These are phyloP conservation scores for Shiraia sp. DNA, from an alignment of 2,329 filamentous ascomycete species.

Conservation along the genomic window DNA sequence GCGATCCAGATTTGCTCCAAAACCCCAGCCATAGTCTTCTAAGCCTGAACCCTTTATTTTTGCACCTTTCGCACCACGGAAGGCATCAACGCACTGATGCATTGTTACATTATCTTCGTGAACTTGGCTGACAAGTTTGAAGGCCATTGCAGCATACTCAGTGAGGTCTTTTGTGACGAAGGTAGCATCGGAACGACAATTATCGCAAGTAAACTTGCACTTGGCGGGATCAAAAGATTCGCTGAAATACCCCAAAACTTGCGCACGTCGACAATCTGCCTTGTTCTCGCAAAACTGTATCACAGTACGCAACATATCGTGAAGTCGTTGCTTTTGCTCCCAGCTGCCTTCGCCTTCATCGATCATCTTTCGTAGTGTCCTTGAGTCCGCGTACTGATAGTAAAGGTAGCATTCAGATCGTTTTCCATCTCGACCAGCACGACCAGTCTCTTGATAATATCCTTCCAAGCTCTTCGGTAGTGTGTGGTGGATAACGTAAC, in stretches of 20 bases:
- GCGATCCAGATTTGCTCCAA: slow-evolving; percentile 70
- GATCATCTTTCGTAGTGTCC: slow-evolving; percentile 77
- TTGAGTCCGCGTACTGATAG: slow-evolving; percentile 79
- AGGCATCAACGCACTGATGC: slow-evolving; percentile 80
- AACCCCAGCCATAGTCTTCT: slow-evolving; percentile 62
- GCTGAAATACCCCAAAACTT: slow-evolving; percentile 92
- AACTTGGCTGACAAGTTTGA: slow-evolving; percentile 67
- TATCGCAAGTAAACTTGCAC: slow-evolving; percentile 82
- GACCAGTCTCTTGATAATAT: slow-evolving; percentile 97
- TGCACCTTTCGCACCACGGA: slow-evolving; percentile 70
- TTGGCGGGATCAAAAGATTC: slow-evolving; percentile 75
- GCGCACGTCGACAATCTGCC: slow-evolving; percentile 81
- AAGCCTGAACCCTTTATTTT: slow-evolving; percentile 59
- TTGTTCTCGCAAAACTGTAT: slow-evolving; percentile 88
- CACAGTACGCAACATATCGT: slow-evolving; percentile 82
- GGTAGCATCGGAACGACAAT: slow-evolving; percentile 73
- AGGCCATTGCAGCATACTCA: slow-evolving; percentile 69
- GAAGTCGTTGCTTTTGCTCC: slow-evolving; percentile 82
- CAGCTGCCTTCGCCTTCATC: slow-evolving; percentile 73
- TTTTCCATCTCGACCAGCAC: slow-evolving; percentile 88
- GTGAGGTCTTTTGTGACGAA: slow-evolving; percentile 80
- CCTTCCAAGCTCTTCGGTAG: slow-evolving; percentile 95
- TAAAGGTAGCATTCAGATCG: slow-evolving; percentile 88
- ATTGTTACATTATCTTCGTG: slow-evolving; percentile 63
- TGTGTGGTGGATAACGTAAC: slow-evolving; percentile 92